Percentiles rank a stretch among this genome's conserved stretches.
These are phyloP conservation scores for Pseudozyma hubeiensis DNA, from an alignment of 1,284 basidiomycete genomes.

Conservation along the genomic window DNA sequence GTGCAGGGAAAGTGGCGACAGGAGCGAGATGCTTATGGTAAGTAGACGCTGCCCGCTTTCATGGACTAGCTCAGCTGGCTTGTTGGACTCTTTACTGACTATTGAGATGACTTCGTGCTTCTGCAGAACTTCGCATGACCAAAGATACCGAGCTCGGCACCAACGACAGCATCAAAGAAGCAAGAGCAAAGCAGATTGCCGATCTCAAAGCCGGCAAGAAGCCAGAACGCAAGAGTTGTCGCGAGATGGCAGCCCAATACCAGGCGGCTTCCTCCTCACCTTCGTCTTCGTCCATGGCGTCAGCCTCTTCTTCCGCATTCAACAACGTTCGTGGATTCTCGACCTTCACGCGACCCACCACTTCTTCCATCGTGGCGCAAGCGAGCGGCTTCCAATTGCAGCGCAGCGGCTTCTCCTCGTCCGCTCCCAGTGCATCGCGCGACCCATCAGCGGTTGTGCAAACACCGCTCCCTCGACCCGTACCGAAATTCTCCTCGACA, in stretches of 20 bases:
- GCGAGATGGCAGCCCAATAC: conserved; percentile 44
- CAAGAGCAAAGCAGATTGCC: conserved; percentile 53
- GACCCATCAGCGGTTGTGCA: conserved; percentile 34
- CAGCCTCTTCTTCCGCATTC: conserved; percentile 34
- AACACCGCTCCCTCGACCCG: conserved; percentile 57
- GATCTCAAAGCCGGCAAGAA: conserved; percentile 57
- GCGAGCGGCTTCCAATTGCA: conserved; percentile 26
- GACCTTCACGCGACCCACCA: conserved; percentile 16
- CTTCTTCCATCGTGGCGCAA: conserved; percentile 18
- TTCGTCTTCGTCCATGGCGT: conserved; percentile 30
- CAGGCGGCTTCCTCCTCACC: conserved; percentile 22
- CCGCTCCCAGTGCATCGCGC: conserved; percentile 11
- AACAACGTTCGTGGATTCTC: conserved; percentile 37
- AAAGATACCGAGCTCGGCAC: conserved; percentile 66
- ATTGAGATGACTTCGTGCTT: no score
- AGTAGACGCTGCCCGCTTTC: conserved; percentile 5
- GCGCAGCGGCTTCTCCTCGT: conserved; percentile 30
- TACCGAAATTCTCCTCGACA: conserved; percentile 58
- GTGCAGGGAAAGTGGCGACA: conserved; percentile 63
- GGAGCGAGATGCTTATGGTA: conserved; percentile 48
- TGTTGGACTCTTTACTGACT: not conserved
- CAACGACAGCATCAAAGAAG: conserved; percentile 64
- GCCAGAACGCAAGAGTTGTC: conserved; percentile 48
- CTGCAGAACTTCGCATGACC: conserved; percentile 58
- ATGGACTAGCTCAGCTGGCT: not conserved